Evolutionary conservation across 352 stramenopile genomes (phyloP).

Genomic region (Phytophthora rubi): DNA sequence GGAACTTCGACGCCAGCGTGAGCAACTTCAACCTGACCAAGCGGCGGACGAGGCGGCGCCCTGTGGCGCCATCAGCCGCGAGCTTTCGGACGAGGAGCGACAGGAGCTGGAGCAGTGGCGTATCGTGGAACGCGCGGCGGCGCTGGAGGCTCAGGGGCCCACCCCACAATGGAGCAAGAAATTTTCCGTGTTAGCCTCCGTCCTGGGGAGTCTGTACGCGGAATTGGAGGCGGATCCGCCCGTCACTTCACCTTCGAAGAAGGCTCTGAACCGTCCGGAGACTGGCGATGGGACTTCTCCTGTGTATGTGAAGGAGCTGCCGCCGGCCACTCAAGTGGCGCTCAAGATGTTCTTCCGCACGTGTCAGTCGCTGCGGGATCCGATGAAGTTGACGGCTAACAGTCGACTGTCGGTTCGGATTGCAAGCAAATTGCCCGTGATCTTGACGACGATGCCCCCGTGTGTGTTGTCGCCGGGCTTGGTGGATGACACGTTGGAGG

Average conservation of each 20-base stretch:
- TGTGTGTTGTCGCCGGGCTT: constrained; percentile 66
- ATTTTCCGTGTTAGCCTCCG: constrained; percentile 40
- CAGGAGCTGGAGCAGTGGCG: constrained; percentile 20
- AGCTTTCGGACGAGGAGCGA: constrained; percentile 14
- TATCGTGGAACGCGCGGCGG: constrained; percentile 28
- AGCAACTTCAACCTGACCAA: neutral
- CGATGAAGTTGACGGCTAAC: constrained; percentile 28
- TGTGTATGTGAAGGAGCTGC: constrained; percentile 50
- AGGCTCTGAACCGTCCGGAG: constrained; percentile 10
- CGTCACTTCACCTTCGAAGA: constrained; percentile 28
- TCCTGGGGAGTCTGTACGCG: constrained; percentile 39
- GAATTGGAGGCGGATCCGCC: constrained; percentile 6
- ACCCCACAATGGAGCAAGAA: constrained; percentile 46
- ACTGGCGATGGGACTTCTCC: constrained; percentile 6
- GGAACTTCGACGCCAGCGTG: constrained; percentile 7
- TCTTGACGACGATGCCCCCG: constrained; percentile 60
- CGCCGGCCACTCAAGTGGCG: constrained; percentile 60
- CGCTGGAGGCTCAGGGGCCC: constrained; percentile 37
- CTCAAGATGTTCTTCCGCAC: constrained; percentile 78
- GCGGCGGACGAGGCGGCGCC: neutral
- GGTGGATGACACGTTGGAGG: constrained; percentile 11
- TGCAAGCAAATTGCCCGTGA: constrained; percentile 56
- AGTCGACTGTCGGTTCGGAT: constrained; percentile 53
- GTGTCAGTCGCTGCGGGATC: constrained; percentile 56
- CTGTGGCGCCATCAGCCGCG: neutral